A percentile compares a stretch with the other conserved stretches of the same genome.
phyloP scores from a whole-genome alignment of 768 basidiomycete genomes.

The Rhodotorula graminis region DNA sequence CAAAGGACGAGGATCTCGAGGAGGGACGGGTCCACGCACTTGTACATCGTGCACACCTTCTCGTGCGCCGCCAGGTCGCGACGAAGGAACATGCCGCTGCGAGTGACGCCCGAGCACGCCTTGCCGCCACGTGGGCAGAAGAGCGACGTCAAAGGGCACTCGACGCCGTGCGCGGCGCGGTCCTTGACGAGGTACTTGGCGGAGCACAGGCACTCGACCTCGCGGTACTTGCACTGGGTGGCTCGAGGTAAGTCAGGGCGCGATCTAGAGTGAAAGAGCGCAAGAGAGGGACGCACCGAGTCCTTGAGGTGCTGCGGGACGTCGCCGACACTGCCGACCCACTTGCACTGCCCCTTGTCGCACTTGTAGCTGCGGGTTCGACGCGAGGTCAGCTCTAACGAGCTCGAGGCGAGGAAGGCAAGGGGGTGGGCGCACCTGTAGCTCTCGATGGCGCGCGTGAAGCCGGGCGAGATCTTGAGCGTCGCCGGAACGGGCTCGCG shows the following conservation, averaged over 20 bases:
- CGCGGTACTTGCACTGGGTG: too few species aligned
- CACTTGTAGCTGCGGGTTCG: constrained; percentile 1
- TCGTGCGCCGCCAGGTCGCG: neutral
- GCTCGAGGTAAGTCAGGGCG: too few species aligned
- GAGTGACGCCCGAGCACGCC: too few species aligned
- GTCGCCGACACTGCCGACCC: neutral
- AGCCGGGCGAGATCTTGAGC: too few species aligned
- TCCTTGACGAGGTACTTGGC: too few species aligned
- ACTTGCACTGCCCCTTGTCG: neutral
- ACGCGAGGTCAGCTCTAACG: fast-evolving
- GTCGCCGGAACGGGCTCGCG: fast-evolving
- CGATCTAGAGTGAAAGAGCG: too few species aligned
- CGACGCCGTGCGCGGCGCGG: too few species aligned
- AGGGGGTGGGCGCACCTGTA: neutral
- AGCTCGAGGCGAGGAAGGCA: neutral
- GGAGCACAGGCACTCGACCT: too few species aligned
- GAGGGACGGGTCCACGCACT: neutral
- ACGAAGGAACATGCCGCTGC: too few species aligned
- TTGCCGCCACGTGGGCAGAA: too few species aligned
- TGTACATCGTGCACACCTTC: neutral
- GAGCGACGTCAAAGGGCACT: too few species aligned
- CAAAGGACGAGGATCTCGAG: neutral
- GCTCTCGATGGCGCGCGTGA: neutral
- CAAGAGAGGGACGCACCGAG: too few species aligned
- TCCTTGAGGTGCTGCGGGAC: neutral